Conservation (phyloP, 305 asterid genomes). For the Fraxinus paxiana region DNA sequence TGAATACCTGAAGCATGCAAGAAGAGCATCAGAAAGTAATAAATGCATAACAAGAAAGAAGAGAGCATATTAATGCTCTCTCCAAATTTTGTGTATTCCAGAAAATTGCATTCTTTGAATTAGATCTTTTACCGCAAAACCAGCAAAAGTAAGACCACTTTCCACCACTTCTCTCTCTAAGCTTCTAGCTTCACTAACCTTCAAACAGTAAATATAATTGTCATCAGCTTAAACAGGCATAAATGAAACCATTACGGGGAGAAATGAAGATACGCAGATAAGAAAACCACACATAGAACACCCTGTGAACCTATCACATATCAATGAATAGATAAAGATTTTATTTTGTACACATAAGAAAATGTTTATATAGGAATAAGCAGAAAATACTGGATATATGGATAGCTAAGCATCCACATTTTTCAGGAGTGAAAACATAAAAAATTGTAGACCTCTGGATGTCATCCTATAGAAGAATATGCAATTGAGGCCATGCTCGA, state of each 20-base stretch:
- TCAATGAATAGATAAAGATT: not conserved
- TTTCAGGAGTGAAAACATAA: not conserved
- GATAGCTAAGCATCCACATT: not conserved
- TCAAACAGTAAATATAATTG: constrained; percentile 30
- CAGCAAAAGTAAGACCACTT: constrained; percentile 82
- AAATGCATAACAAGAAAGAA: constrained; percentile 14
- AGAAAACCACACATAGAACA: not conserved
- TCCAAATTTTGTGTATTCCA: not conserved
- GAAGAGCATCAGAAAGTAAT: constrained; percentile 23
- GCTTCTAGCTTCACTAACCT: constrained; percentile 97
- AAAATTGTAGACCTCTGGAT: not conserved
- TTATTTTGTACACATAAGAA: not conserved
- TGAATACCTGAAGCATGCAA: constrained; percentile 63
- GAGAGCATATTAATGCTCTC: not conserved
- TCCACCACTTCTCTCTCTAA: constrained; percentile 83
- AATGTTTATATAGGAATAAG: not conserved
- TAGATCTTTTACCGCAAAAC: constrained; percentile 73
- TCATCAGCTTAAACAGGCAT: constrained; percentile 23
- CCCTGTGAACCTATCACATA: not conserved
- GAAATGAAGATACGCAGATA: constrained; percentile 3
- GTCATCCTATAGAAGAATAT: not conserved
- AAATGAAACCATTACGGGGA: not conserved
- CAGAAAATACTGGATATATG: not conserved
- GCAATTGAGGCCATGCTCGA: not conserved
- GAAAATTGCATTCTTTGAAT: constrained; percentile 9